Percentiles rank a stretch among this genome's conserved stretches.
phyloP scores from a whole-genome alignment of 2,329 filamentous ascomycete species.

The Achaetomium macrosporum region DNA sequence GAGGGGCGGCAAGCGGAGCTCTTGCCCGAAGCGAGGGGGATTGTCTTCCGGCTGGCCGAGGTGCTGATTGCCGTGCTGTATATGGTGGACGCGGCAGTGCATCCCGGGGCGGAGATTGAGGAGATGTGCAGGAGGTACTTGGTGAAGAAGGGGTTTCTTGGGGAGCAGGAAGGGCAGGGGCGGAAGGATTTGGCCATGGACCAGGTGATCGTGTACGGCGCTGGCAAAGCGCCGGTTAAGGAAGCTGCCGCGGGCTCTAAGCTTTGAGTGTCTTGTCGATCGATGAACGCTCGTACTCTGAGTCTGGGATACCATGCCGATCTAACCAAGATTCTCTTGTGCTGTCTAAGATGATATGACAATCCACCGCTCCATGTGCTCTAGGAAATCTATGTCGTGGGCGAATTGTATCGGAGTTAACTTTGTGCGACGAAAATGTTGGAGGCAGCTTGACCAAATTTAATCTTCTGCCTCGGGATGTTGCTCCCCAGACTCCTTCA shows the following conservation, averaged over 20 bases:
- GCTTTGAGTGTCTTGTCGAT: conserved; percentile 3
- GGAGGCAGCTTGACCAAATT: background rate
- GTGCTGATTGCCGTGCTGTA: conserved; percentile 40
- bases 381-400: conserved; percentile 9
- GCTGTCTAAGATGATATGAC: background rate
- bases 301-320: background rate
- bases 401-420: background rate
- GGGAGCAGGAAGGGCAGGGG: background rate
- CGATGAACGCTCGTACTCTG: background rate
- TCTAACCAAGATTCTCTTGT: background rate
- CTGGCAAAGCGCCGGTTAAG: conserved; percentile 3
- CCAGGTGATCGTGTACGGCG: conserved; percentile 25
- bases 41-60: conserved; percentile 41
- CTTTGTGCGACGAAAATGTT: background rate
- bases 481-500: background rate
- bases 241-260: background rate
- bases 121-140: conserved; percentile 39
- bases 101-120: conserved; percentile 32
- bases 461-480: background rate
- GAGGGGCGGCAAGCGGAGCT: conserved; percentile 33
- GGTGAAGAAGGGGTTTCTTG: conserved; percentile 25
- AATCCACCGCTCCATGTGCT: conserved; percentile 3
- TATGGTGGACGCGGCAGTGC: conserved; percentile 35
- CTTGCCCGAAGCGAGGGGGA: conserved; percentile 40
- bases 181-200: conserved; percentile 19